Conservation (phyloP, 1,284 basidiomycete species). For the Moesziomyces aphidis region DNA sequence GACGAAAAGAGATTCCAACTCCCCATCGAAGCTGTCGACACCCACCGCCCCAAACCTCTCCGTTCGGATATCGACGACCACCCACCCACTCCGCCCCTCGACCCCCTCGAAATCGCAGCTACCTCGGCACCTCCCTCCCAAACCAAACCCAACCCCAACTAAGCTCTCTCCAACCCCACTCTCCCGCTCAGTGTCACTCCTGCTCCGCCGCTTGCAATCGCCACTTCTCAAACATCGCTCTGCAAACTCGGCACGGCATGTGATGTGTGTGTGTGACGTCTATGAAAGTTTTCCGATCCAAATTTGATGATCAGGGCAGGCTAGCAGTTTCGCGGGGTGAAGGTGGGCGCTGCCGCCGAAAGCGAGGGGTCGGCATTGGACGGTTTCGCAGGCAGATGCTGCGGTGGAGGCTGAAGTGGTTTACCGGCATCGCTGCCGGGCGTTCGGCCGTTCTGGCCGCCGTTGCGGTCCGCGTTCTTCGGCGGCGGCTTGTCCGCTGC, state of each 20-base stretch:
- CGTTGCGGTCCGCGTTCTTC: constrained; percentile 5
- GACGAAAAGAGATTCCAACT: constrained; percentile 85
- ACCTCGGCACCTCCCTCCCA: constrained; percentile 44
- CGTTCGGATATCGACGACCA: constrained; percentile 26
- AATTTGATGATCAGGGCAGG: too few species aligned
- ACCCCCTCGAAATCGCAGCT: constrained; percentile 41
- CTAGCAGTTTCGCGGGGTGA: constrained; percentile 11
- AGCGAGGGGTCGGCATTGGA: constrained; percentile 6
- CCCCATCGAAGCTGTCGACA: constrained; percentile 67
- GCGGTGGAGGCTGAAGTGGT: constrained; percentile 1
- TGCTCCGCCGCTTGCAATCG: background rate
- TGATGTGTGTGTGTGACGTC: too few species aligned
- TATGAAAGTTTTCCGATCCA: too few species aligned
- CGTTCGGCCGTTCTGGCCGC: constrained; percentile 4
- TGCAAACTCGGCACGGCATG: too few species aligned
- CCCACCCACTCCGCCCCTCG: constrained; percentile 45
- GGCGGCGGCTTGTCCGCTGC: constrained; percentile 10
- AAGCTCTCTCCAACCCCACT: too few species aligned
- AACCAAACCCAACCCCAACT: constrained; percentile 12
- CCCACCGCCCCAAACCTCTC: constrained; percentile 61
- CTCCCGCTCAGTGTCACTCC: background rate
- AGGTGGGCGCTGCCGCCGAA: constrained; percentile 31
- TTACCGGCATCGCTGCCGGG: background rate
- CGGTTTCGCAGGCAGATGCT: background rate
- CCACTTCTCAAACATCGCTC: background rate